A percentile compares a stretch with the other conserved stretches of the same genome.
These are phyloP conservation scores for Orbilia quercus DNA, from an alignment of 2,329 filamentous ascomycete genomes.

Conservation along the genomic window DNA sequence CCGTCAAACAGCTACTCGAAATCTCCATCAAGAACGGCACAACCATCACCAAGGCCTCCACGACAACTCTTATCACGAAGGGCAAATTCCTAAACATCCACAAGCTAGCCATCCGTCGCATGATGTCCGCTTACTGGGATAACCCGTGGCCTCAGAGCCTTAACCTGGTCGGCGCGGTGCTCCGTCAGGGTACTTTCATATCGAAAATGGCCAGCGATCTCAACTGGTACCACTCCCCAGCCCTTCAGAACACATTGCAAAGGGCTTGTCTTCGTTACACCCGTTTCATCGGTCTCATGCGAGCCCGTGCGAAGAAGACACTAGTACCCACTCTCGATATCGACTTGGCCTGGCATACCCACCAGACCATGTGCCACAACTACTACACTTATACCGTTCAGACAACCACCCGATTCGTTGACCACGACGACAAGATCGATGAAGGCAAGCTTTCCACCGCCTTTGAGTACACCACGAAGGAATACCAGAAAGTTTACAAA, in stretches of 20 bases:
- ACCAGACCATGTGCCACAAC: constrained; percentile 74
- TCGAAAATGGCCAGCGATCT: constrained; percentile 58
- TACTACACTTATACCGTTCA: constrained; percentile 73
- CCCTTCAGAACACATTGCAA: constrained; percentile 61
- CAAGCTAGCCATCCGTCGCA: constrained; percentile 69
- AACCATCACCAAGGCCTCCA: constrained; percentile 64
- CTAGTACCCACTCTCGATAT: constrained; percentile 79
- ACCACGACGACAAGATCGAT: constrained; percentile 86
- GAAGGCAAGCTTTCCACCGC: constrained; percentile 72
- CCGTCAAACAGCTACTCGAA: constrained; percentile 68
- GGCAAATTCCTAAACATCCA: constrained; percentile 56
- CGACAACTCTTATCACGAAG: constrained; percentile 15
- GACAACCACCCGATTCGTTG: constrained; percentile 70
- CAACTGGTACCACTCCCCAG: constrained; percentile 58
- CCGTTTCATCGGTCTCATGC: constrained; percentile 73
- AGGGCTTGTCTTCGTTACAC: constrained; percentile 64
- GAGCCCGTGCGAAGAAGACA: constrained; percentile 64
- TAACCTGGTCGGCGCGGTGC: constrained; percentile 57
- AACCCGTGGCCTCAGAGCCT: constrained; percentile 65
- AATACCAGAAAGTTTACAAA: constrained; percentile 73
- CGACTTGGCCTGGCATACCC: constrained; percentile 83
- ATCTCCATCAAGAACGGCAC: constrained; percentile 63
- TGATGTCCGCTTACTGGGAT: constrained; percentile 78
- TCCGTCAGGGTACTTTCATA: constrained; percentile 58
- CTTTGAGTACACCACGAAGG: constrained; percentile 79